phyloP scores from a whole-genome alignment of 2,329 filamentous ascomycete species.

The Sclerotiophoma versabilis region DNA sequence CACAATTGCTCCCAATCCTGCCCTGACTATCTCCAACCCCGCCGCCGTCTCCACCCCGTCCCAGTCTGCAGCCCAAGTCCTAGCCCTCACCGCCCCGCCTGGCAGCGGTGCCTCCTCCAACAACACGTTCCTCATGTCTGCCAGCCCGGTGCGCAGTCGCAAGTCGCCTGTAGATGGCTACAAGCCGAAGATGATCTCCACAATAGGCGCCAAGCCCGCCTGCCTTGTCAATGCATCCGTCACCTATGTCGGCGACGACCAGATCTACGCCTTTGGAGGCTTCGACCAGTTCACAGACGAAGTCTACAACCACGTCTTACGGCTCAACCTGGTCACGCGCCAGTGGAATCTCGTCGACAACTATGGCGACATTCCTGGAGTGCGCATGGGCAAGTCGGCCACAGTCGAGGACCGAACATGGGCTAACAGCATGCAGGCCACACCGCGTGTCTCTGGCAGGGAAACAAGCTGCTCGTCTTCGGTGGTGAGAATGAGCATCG shows the following conservation, averaged over 20 bases:
- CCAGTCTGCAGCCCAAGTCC: conserved; percentile 51
- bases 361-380: conserved; percentile 96
- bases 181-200: conserved; percentile 77
- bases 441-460: conserved; percentile 91
- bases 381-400: conserved; percentile 80
- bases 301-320: conserved; percentile 96
- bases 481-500: conserved; percentile 98
- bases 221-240: conserved; percentile 98
- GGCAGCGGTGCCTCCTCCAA: conserved; percentile 66
- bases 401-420: background rate
- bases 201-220: conserved; percentile 73
- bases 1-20: conserved; percentile 27
- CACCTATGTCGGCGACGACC: conserved; percentile 97
- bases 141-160: conserved; percentile 64
- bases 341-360: conserved; percentile 98
- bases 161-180: conserved; percentile 73
- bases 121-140: conserved; percentile 91
- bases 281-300: conserved; percentile 99
- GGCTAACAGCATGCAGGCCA: conserved; percentile 67
- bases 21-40: conserved; percentile 29
- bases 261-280: conserved; percentile 97
- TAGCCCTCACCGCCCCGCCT: conserved; percentile 55
- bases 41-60: conserved; percentile 46
- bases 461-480: conserved; percentile 94
- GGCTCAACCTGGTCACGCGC: conserved; percentile 82